Conservation (phyloP, 805 yeast species). For the Candida hungchunana region DNA sequence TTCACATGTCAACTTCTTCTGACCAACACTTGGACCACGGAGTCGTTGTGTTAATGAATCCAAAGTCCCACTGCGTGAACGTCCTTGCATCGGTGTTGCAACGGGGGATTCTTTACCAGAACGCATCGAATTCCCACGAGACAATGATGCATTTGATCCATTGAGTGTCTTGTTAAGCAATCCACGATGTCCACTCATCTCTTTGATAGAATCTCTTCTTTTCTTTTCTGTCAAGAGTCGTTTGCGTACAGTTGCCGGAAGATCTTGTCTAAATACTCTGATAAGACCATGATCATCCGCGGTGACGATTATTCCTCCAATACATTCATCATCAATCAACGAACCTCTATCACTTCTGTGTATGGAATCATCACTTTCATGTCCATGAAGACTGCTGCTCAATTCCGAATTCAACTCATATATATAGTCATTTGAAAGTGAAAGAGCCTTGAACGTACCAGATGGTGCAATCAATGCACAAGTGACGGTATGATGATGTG, state of each 20-base stretch:
- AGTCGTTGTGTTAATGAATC: conserved; percentile 13
- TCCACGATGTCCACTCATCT: conserved; percentile 1
- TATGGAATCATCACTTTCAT: neutral
- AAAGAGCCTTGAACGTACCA: conserved; percentile 56
- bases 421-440: conserved; percentile 74
- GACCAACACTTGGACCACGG: neutral
- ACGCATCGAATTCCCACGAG: conserved; percentile 16
- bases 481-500: conserved; percentile 70
- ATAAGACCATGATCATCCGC: conserved; percentile 73
- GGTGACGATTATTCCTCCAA: conserved; percentile 59
- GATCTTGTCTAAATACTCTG: conserved; percentile 76
- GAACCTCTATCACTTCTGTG: too few species aligned
- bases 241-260: conserved; percentile 47
- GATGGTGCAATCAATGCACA: conserved; percentile 76
- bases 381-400: conserved; percentile 3
- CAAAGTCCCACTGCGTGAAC: conserved; percentile 19
- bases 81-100: conserved; percentile 7
- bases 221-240: conserved; percentile 24
- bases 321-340: conserved; percentile 28
- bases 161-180: conserved; percentile 15
- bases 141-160: conserved; percentile 15
- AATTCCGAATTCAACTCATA: conserved; percentile 50
- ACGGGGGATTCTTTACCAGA: conserved; percentile 2
- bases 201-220: conserved; percentile 1
- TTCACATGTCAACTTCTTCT: conserved; percentile 18